These are phyloP conservation scores for Datura wrightii DNA, from an alignment of 257 asterid species.

Conservation along the genomic window DNA sequence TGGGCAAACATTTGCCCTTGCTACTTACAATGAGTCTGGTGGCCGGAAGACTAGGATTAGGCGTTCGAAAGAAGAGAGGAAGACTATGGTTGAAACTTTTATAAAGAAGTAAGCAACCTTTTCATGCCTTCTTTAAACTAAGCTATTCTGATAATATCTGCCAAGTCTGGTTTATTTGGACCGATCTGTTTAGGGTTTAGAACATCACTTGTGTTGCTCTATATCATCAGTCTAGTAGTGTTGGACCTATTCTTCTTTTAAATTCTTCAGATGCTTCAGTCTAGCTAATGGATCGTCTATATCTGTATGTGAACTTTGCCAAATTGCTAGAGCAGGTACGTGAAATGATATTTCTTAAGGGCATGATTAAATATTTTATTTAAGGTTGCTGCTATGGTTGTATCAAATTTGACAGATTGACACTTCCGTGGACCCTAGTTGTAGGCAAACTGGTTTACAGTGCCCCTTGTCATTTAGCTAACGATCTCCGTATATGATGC, in stretches of 20 bases:
- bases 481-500: not conserved
- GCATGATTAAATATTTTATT: not conserved
- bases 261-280: not conserved
- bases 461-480: not conserved
- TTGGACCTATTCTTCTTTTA: not conserved
- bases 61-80: slow-evolving; percentile 93
- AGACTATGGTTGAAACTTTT: slow-evolving; percentile 80
- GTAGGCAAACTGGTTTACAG: not conserved
- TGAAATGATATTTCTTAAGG: not conserved
- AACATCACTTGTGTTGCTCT: not conserved
- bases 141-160: not conserved
- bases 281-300: not conserved
- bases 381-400: no score
- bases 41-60: slow-evolving; percentile 80
- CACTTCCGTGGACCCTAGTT: not conserved
- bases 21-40: slow-evolving; percentile 65
- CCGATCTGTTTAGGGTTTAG: not conserved
- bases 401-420: no score
- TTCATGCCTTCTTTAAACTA: not conserved
- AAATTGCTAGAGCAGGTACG: not conserved
- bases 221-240: not conserved
- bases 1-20: slow-evolving; percentile 79
- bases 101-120: slow-evolving; percentile 60
- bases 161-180: not conserved
- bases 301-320: not conserved